Percentiles rank a stretch among this genome's conserved stretches.
These are phyloP conservation scores for Neopestalotiopsis sp. DNA, from an alignment of 2,329 filamentous ascomycete genomes.

Conservation along the genomic window DNA sequence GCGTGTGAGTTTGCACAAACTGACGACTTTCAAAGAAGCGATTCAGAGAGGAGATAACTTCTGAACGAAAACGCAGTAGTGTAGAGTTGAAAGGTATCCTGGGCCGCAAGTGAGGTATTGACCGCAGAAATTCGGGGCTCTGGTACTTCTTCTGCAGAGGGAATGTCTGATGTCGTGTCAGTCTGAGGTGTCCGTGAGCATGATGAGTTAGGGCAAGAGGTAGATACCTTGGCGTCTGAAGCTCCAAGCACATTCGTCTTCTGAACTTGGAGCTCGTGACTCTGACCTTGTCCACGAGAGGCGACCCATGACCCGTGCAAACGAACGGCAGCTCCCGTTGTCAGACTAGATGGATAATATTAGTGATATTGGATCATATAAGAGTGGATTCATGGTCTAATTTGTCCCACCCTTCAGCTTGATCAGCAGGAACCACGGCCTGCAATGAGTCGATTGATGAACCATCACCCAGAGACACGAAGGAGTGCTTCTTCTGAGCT, in stretches of 20 bases:
- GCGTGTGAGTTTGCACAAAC: constrained; percentile 87
- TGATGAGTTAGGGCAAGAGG: constrained; percentile 12
- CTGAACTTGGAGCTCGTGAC: constrained; percentile 79
- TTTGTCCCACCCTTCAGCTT: constrained; percentile 71
- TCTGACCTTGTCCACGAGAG: constrained; percentile 72
- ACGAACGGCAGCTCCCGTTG: constrained; percentile 80
- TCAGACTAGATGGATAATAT: constrained; percentile 60
- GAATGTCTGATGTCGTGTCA: constrained; percentile 65
- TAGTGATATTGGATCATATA: constrained; percentile 33
- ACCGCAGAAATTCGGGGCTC: constrained; percentile 84
- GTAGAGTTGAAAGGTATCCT: constrained; percentile 82
- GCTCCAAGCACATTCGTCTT: constrained; percentile 73
- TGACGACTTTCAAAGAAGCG: constrained; percentile 74
- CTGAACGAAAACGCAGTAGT: constrained; percentile 81
- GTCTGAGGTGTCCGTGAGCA: constrained; percentile 18
- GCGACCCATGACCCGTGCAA: constrained; percentile 78
- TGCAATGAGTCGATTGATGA: constrained; percentile 81
- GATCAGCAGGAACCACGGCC: constrained; percentile 74
- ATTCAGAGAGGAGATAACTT: constrained; percentile 74
- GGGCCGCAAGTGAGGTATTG: constrained; percentile 83
- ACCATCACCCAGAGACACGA: constrained; percentile 87
- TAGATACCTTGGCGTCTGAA: constrained; percentile 75
- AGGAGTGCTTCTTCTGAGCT: constrained; percentile 82
- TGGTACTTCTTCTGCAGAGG: constrained; percentile 98
- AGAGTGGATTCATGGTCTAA: constrained; percentile 22